Percentiles rank a stretch among this genome's conserved stretches.
Conservation (phyloP, 2,329 filamentous ascomycete species). For the Arthroderma sp. region DNA sequence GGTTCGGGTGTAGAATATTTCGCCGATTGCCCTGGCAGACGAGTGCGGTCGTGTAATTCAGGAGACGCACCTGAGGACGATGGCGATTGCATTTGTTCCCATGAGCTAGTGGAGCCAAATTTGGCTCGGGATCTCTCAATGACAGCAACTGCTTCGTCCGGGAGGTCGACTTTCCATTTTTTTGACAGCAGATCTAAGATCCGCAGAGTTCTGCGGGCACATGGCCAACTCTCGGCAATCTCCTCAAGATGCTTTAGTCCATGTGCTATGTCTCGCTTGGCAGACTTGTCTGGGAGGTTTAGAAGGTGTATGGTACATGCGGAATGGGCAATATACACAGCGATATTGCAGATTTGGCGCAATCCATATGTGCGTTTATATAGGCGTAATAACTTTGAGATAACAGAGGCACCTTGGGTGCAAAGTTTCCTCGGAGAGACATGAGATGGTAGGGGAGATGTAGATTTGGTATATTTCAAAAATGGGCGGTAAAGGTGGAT, state of each 20-base stretch:
- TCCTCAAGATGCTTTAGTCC: conserved; percentile 87
- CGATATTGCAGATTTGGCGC: conserved; percentile 90
- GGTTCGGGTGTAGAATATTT: background rate
- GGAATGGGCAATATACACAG: conserved; percentile 88
- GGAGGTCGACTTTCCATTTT: conserved; percentile 83
- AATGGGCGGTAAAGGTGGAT: conserved; percentile 95
- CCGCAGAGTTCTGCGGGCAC: conserved; percentile 69
- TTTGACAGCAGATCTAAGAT: conserved; percentile 73
- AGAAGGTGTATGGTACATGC: conserved; percentile 90
- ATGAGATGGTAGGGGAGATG: conserved; percentile 71
- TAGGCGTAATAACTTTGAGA: conserved; percentile 85
- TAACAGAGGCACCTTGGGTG: conserved; percentile 74
- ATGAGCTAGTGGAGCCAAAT: conserved; percentile 56
- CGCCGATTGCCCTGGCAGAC: background rate
- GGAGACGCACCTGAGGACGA: conserved; percentile 11
- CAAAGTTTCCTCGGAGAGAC: conserved; percentile 85
- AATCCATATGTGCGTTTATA: conserved; percentile 89
- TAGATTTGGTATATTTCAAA: conserved; percentile 70
- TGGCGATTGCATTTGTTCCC: conserved; percentile 51
- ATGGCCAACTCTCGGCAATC: conserved; percentile 89
- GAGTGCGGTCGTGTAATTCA: conserved; percentile 3
- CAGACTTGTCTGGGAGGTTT: conserved; percentile 84
- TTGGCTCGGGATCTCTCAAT: conserved; percentile 68
- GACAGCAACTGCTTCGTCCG: conserved; percentile 65
- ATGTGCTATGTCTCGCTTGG: conserved; percentile 77